phyloP scores from a whole-genome alignment of 805 yeast species.

The Wickerhamomyces kurtzmanii region DNA sequence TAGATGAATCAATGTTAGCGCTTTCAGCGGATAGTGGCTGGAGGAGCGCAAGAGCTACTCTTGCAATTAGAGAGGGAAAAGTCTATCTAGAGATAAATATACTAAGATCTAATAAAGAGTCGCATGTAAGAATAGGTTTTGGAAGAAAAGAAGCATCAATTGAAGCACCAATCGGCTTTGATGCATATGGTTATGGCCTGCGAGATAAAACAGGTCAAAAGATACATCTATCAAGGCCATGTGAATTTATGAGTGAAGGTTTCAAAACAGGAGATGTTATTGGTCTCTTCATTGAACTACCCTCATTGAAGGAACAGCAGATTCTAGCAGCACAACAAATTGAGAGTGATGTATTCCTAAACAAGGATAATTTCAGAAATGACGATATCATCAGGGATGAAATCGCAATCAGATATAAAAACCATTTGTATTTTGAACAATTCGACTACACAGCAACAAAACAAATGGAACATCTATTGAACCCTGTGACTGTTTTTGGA shows the following conservation, averaged over 20 bases:
- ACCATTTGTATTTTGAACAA: constrained; percentile 72
- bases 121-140: constrained; percentile 76
- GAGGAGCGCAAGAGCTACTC: constrained; percentile 68
- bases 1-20: constrained; percentile 25
- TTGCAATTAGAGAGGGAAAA: constrained; percentile 66
- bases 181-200: constrained; percentile 87
- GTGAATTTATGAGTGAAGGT: constrained; percentile 41
- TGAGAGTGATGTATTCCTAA: constrained; percentile 6
- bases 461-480: constrained; percentile 62
- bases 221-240: constrained; percentile 66
- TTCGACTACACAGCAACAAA: constrained; percentile 67
- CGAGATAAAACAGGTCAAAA: constrained; percentile 72
- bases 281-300: constrained; percentile 69
- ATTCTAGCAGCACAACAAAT: constrained; percentile 1
- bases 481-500: constrained; percentile 64
- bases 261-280: constrained; percentile 72
- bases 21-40: constrained; percentile 67
- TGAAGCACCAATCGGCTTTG: constrained; percentile 94
- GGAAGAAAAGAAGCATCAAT: constrained; percentile 79
- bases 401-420: constrained; percentile 77
- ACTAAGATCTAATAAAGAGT: constrained; percentile 20
- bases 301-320: constrained; percentile 35
- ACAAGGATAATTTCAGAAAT: constrained; percentile 6
- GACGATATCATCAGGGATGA: constrained; percentile 66
- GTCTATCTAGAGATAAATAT: constrained; percentile 76